Evolutionary conservation across 2,329 filamentous ascomycete species (phyloP).

Genomic region (Fusarium pseudoanthophilum): DNA sequence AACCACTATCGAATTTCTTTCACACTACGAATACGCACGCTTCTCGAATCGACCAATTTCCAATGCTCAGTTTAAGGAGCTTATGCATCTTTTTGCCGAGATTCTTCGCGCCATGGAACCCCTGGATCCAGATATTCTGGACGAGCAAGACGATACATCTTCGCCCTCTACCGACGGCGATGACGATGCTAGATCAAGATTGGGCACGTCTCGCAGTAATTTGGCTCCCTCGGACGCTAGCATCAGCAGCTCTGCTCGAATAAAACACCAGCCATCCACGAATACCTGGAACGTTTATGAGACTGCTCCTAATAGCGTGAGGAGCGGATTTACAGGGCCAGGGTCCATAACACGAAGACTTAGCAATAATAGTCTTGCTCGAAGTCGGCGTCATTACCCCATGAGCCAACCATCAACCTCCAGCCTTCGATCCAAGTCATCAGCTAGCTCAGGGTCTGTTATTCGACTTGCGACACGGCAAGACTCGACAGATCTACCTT

Average conservation of each 20-base stretch:
- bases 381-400: slow-evolving; percentile 55
- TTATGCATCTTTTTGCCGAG: slow-evolving; percentile 88
- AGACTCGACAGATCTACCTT: slow-evolving; percentile 49
- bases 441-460: slow-evolving; percentile 55
- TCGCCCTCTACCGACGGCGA: slow-evolving; percentile 57
- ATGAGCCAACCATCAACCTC: slow-evolving; percentile 52
- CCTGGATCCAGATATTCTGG: slow-evolving; percentile 65
- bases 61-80: slow-evolving; percentile 75
- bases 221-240: slow-evolving; percentile 47
- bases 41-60: slow-evolving; percentile 79
- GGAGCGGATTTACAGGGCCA: slow-evolving; percentile 52
- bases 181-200: slow-evolving; percentile 56
- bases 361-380: slow-evolving; percentile 56
- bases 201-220: slow-evolving; percentile 53
- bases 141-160: slow-evolving; percentile 39
- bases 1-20: slow-evolving; percentile 71
- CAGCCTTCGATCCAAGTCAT: slow-evolving; percentile 54
- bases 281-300: slow-evolving; percentile 59
- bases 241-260: slow-evolving; percentile 47
- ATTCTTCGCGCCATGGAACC: slow-evolving; percentile 80
- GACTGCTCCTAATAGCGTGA: slow-evolving; percentile 65
- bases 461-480: slow-evolving; percentile 59
- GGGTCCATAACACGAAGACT: slow-evolving; percentile 50
- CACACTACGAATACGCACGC: slow-evolving; percentile 83
- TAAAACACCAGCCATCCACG: slow-evolving; percentile 55